Evolutionary conservation across 1,284 basidiomycete genomes (phyloP).

Genomic region (Moesziomyces sp.): DNA sequence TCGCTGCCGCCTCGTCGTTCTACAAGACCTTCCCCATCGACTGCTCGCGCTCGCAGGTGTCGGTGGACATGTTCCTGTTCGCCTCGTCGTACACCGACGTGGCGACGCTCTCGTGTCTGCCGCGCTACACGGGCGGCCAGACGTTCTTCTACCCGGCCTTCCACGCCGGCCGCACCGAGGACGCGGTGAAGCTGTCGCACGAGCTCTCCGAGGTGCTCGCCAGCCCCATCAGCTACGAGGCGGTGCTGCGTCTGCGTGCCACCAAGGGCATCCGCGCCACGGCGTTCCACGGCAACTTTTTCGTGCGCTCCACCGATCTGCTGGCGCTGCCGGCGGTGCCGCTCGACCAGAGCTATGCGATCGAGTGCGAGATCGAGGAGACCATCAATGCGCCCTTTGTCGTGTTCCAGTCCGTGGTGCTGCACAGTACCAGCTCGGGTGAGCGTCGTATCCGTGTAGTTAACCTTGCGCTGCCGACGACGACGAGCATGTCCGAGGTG

Average conservation of each 20-base stretch:
- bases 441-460: constrained; percentile 96
- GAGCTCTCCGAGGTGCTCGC: constrained; percentile 94
- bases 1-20: constrained; percentile 79
- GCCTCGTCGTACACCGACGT: constrained; percentile 93
- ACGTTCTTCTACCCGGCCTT: constrained; percentile 99
- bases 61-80: constrained; percentile 99
- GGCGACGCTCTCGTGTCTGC: constrained; percentile 88
- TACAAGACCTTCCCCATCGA: constrained; percentile 99
- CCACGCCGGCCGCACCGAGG: constrained; percentile 91
- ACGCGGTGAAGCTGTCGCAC: constrained; percentile 96
- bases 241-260: constrained; percentile 95
- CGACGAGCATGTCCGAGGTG: constrained; percentile 89
- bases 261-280: constrained; percentile 86
- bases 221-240: constrained; percentile 94
- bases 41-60: constrained; percentile 95
- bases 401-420: constrained; percentile 92
- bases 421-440: constrained; percentile 96
- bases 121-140: constrained; percentile 96
- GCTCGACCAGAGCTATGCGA: constrained; percentile 94
- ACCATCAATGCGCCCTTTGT: constrained; percentile 91
- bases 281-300: constrained; percentile 99
- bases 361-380: constrained; percentile 97
- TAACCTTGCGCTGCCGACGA: constrained; percentile 91
- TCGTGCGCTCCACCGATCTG: constrained; percentile 96
- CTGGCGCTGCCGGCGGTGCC: constrained; percentile 96